Evolutionary conservation across 2,329 filamentous ascomycete species (phyloP), one percentile per base, ranked within the genome.

Genomic region (Colletotrichum sp.): DNA sequence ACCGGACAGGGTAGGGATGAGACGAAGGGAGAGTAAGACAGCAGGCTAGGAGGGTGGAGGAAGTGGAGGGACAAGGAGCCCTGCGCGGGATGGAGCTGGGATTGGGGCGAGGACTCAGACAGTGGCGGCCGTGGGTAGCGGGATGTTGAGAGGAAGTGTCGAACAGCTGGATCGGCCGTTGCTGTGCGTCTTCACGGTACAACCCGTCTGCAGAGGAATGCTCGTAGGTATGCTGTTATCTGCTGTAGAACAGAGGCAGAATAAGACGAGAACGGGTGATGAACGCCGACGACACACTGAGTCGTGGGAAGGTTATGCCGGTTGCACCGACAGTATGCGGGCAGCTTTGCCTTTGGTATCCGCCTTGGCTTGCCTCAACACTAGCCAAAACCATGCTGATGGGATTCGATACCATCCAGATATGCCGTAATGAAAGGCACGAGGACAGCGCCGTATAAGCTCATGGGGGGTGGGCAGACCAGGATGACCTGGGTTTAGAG

Each of bases 21-120:
- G 75, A 66, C 38, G 66, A 64, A 77, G 62, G 66, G 64, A 72
- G 64, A 66, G 76, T 76, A 66, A 75, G 73, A 76, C 73, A 65
- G 18, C 43, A 26, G 71, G 61, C 62, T 34, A 55, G 76, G 34
- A 38, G 68, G 56, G 62, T 52, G 68, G 62, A 56, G 61, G 71
- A 43, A 12, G 71, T 62, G 71, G 64, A 68, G 65, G 70, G 52
- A 61, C 48, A 30, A 75, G 66, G 64, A 61, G 64, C 28, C 61
- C 38, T 66, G 69, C 61, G 70, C 32, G 64, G 74, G 74, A 75
- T 69, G 73, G 36, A 75, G 52, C 61, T 67, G 55, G 66, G 55
- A 66, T 71, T 30, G 58, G 66, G 71, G 67, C 13, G 16, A 70
- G 34, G 67, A 62, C 38, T 34, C 26, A 28, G 65, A 62, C 24